These are phyloP conservation scores for Pyrenochaeta sp. DNA, from an alignment of 2,329 filamentous ascomycete species.

Conservation along the genomic window DNA sequence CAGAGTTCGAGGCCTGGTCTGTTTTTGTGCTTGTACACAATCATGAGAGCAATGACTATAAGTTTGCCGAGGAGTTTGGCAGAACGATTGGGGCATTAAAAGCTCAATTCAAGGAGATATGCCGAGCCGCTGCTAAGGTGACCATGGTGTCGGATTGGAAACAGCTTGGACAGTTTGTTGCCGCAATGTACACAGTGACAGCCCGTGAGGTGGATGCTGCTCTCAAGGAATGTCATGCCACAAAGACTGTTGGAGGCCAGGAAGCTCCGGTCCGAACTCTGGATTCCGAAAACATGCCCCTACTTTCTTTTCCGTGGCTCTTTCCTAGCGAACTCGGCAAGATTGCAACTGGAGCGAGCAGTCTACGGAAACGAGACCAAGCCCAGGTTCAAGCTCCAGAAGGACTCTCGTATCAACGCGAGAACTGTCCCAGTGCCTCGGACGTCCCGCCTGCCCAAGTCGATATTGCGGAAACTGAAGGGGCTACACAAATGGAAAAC, in stretches of 20 bases:
- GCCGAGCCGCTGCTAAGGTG: slow-evolving; percentile 69
- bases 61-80: slow-evolving; percentile 84
- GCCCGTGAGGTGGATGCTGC: slow-evolving; percentile 72
- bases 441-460: background rate
- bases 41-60: slow-evolving; percentile 78
- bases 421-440: slow-evolving; percentile 9
- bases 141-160: slow-evolving; percentile 43
- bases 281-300: slow-evolving; percentile 70
- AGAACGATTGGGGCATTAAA: slow-evolving; percentile 72
- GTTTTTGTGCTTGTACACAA: slow-evolving; percentile 83
- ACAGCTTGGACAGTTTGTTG: slow-evolving; percentile 74
- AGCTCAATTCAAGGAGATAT: slow-evolving; percentile 72
- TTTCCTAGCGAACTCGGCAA: slow-evolving; percentile 76
- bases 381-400: background rate
- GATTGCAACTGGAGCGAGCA: slow-evolving; percentile 63
- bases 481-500: slow-evolving; percentile 46
- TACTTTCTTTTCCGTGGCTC: slow-evolving; percentile 95
- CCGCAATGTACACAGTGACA: slow-evolving; percentile 89
- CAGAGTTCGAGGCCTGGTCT: slow-evolving; percentile 92
- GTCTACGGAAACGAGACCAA: slow-evolving; percentile 1
- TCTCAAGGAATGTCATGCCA: slow-evolving; percentile 59
- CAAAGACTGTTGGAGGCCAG: slow-evolving; percentile 50
- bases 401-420: slow-evolving; percentile 3
- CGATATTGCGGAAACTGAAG: slow-evolving; percentile 41
- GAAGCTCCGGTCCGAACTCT: slow-evolving; percentile 49